phyloP scores from a whole-genome alignment of 495 filamentous ascomycete genomes.

The Beverwykella pulmonaria region DNA sequence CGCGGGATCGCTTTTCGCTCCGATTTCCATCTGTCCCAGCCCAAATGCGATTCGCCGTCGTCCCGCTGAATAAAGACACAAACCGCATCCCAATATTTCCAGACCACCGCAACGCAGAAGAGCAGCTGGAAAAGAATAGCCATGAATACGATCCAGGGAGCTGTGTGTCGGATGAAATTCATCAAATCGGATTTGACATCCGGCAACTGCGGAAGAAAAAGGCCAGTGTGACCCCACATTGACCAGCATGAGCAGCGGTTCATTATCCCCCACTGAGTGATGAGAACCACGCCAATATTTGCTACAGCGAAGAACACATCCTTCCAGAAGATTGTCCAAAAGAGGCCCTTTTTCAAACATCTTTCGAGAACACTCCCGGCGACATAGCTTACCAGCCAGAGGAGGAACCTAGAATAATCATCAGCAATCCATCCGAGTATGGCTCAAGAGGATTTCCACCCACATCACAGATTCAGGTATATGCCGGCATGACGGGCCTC shows the following conservation, averaged over 20 bases:
- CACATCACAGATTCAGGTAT: conserved; percentile 15
- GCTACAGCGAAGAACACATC: conserved; percentile 11
- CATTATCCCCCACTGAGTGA: conserved; percentile 22
- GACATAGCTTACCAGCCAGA: conserved; percentile 18
- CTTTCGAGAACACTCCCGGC: conserved; percentile 12
- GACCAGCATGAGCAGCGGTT: conserved; percentile 21
- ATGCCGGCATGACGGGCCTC: conserved; percentile 7
- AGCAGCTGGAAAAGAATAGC: conserved; percentile 21
- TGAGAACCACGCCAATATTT: conserved; percentile 6
- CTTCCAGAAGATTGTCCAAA: conserved; percentile 22
- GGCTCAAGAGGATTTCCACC: background rate
- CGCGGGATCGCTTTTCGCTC: background rate
- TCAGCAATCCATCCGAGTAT: background rate
- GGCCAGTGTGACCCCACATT: background rate
- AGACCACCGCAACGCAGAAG: conserved; percentile 9
- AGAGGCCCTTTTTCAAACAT: conserved; percentile 1
- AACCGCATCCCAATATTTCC: conserved; percentile 19
- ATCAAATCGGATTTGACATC: conserved; percentile 10
- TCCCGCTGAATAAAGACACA: conserved; percentile 23
- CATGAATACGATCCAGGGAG: conserved; percentile 11
- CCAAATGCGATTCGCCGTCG: conserved; percentile 11
- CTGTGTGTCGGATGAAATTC: conserved; percentile 5
- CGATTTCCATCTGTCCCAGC: conserved; percentile 7
- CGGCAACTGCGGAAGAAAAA: conserved; percentile 11
- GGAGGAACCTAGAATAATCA: conserved; percentile 5